Base-by-base conservation (phyloP, 495 filamentous ascomycete species). In the Trichoderma asperelloides region DNA sequence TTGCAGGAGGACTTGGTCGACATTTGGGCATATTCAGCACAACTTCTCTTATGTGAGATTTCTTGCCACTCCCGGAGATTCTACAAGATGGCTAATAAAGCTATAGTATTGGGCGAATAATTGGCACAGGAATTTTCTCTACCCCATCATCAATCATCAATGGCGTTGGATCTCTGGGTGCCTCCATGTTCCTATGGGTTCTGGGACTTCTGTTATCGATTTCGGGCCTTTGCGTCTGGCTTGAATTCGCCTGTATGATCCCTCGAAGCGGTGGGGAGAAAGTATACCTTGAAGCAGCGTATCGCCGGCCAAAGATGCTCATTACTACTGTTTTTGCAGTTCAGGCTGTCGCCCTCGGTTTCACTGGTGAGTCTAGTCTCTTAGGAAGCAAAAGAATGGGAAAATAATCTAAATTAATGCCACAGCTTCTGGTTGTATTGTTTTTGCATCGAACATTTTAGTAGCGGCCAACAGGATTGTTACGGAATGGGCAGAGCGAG, bases 241-340 rank as follows among this genome's bases (percentile, higher is more conserved):
- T 92, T 68, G 89, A 92, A 70, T 89, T 84, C 69, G 89, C 89
- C 0, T 88, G 84, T 71, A 90, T 91, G 87, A 76, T 91, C 62
- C 89, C 89, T 55, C 79, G 87, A 2, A 88, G 84, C 4, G 88
- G 90, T 2, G 89, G 89, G 21, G 82, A 86, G 55, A 92, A 91
- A 75, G 87, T 92, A 27, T 93, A 93, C 69, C 84, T 92, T 64
- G 90, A 93, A 70, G 89, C 87, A 74, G 86, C 87, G 0, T 93
- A 91, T 76, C 86, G 82, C 0, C 79, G 78, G 27, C 90, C 90
- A 2, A 82, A 82, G 21, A 91, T 89, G 70, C 80, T 93, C 18
- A 87, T 87, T 0, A 88, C 88, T 2, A 88, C 84, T 0, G 72
- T 92, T 62, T 76, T 92, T 45, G 87, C 88, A 0, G 82, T 88